Conservation (phyloP, 2,329 filamentous ascomycete species). For the Aspergillus intermedius region DNA sequence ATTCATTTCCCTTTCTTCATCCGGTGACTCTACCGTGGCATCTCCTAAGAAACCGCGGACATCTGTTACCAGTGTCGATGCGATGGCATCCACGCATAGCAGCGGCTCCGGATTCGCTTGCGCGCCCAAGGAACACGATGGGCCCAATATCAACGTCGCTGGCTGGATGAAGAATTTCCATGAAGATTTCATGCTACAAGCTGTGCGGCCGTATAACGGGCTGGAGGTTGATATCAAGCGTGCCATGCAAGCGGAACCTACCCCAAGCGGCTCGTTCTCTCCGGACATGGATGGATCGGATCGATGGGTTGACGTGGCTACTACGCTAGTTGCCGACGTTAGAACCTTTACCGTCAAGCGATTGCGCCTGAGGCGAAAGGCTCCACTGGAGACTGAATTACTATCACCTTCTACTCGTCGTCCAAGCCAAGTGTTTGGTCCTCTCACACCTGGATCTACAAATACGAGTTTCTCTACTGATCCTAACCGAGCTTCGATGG, state of each 20-base stretch:
- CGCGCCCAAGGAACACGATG: conserved; percentile 31
- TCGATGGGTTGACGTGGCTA: conserved; percentile 52
- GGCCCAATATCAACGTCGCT: conserved; percentile 50
- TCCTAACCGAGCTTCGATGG: conserved; percentile 7
- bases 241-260: conserved; percentile 52
- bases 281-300: conserved; percentile 29
- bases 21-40: conserved; percentile 37
- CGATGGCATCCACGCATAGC: conserved; percentile 39
- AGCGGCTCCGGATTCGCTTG: conserved; percentile 31
- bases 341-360: conserved; percentile 50
- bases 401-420: conserved; percentile 17
- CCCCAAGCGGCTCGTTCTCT: conserved; percentile 32
- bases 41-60: conserved; percentile 39
- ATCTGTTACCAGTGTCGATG: conserved; percentile 49
- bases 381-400: conserved; percentile 22
- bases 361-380: conserved; percentile 46
- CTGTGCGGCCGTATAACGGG: conserved; percentile 48
- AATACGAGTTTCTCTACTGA: conserved; percentile 21
- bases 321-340: conserved; percentile 51
- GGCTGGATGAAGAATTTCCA: conserved; percentile 54
- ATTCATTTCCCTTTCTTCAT: conserved; percentile 43
- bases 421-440: conserved; percentile 19
- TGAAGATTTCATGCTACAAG: conserved; percentile 55
- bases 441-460: conserved; percentile 16
- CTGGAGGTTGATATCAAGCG: conserved; percentile 50